Evolutionary conservation across 2,329 filamentous ascomycete species (phyloP).

Genomic region (Diaporthe capsici): DNA sequence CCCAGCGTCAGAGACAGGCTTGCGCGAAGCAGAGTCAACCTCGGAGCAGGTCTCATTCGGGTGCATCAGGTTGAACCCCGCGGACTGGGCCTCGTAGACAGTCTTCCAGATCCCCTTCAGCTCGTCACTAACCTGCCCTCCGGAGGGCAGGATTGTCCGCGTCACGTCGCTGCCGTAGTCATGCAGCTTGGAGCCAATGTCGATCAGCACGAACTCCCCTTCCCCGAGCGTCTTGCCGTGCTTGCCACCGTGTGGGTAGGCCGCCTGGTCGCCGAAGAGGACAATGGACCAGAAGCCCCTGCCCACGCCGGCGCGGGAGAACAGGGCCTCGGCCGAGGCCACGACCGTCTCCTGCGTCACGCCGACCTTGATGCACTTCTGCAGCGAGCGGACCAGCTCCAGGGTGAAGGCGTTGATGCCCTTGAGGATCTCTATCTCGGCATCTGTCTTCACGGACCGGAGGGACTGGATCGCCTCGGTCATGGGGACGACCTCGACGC

Average conservation of each 20-base stretch:
- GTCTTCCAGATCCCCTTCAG: slow-evolving; percentile 48
- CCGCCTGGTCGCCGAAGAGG: slow-evolving; percentile 49
- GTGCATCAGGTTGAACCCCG: slow-evolving; percentile 47
- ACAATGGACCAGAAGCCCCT: slow-evolving; percentile 49
- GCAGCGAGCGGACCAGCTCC: slow-evolving; percentile 48
- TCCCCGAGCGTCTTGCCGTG: slow-evolving; percentile 46
- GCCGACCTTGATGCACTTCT: slow-evolving; percentile 47
- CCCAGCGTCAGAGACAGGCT: slow-evolving; percentile 44
- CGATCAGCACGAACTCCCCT: slow-evolving; percentile 49
- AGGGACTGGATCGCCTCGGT: slow-evolving; percentile 46
- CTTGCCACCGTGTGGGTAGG: slow-evolving; percentile 49
- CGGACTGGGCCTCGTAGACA: slow-evolving; percentile 46
- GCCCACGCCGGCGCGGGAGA: slow-evolving; percentile 47
- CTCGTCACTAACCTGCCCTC: slow-evolving; percentile 45
- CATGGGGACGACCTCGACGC: slow-evolving; percentile 49
- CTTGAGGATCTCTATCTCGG: slow-evolving; percentile 48
- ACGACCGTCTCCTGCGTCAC: slow-evolving; percentile 48
- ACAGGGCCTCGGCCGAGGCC: slow-evolving; percentile 43
- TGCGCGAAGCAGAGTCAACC: slow-evolving; percentile 48
- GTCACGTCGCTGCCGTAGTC: slow-evolving; percentile 50
- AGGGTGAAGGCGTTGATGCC: slow-evolving; percentile 50
- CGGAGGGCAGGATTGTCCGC: slow-evolving; percentile 47
- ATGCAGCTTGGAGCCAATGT: slow-evolving; percentile 49
- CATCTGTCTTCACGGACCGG: slow-evolving; percentile 48
- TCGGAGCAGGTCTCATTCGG: slow-evolving; percentile 48